phyloP scores from a whole-genome alignment of 192 early-diverging fungal genomes.

The Gamsiella multidivaricata region DNA sequence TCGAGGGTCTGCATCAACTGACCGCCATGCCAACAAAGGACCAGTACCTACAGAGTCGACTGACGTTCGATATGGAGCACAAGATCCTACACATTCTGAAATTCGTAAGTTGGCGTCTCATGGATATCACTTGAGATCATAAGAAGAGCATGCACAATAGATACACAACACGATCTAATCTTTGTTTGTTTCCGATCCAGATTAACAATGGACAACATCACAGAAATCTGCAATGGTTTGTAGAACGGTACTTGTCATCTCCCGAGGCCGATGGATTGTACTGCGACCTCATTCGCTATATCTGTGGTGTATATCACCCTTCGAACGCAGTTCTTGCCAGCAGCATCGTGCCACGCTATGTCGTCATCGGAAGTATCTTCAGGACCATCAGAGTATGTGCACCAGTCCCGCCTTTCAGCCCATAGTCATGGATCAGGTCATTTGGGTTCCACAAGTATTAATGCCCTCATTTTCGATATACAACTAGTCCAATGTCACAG shows the following conservation, averaged over 20 bases:
- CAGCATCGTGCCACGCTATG: conserved; percentile 77
- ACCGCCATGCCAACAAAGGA: conserved; percentile 70
- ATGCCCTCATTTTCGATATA: no score
- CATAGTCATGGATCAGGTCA: neutral
- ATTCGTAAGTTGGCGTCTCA: conserved; percentile 44
- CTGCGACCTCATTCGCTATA: conserved; percentile 78
- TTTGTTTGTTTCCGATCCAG: conserved; percentile 19
- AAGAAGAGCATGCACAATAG: no score
- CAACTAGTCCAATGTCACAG: conserved; percentile 66
- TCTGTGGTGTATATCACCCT: conserved; percentile 79
- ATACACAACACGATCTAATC: no score
- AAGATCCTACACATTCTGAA: conserved; percentile 75
- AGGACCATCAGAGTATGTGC: conserved; percentile 61
- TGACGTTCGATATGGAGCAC: conserved; percentile 77
- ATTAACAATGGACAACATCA: conserved; percentile 60
- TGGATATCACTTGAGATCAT: no score
- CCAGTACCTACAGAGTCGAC: conserved; percentile 65
- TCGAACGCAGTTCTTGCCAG: conserved; percentile 76
- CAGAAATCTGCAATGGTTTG: conserved; percentile 75
- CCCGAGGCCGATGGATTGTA: conserved; percentile 71
- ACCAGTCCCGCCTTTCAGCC: neutral
- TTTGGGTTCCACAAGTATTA: no score
- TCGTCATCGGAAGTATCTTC: conserved; percentile 71
- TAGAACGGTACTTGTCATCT: conserved; percentile 65
- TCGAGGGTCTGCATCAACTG: conserved; percentile 67